Conservation (phyloP, 225 moss, liverwort and hornwort species). For the Pleurozium schreberi region DNA sequence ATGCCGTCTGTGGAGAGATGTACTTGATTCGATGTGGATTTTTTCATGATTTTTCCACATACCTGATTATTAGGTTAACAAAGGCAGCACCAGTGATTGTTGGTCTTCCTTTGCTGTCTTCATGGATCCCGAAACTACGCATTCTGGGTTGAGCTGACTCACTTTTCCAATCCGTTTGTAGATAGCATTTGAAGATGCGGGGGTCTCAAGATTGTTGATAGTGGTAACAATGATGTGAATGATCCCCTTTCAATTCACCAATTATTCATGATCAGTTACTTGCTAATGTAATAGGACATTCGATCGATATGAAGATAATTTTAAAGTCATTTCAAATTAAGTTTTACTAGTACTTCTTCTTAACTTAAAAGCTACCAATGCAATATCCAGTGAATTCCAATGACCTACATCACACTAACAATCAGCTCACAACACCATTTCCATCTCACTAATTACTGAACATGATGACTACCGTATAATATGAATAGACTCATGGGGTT, state of each 20-base stretch:
- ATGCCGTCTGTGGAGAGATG: background rate
- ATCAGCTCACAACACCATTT: background rate
- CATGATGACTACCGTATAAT: background rate
- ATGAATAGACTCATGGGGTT: background rate
- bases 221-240: background rate
- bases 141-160: slow-evolving; percentile 59
- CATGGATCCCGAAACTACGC: slow-evolving; percentile 38
- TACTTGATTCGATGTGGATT: background rate
- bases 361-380: background rate
- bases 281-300: background rate
- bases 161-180: background rate
- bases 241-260: background rate
- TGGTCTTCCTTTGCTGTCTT: slow-evolving; percentile 63
- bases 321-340: background rate
- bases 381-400: background rate
- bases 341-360: too few species aligned
- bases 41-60: background rate
- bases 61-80: slow-evolving; percentile 20
- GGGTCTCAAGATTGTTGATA: background rate
- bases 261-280: background rate
- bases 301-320: background rate
- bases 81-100: slow-evolving; percentile 44
- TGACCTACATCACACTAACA: background rate
- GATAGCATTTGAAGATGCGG: background rate
- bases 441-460: background rate